phyloP scores from a whole-genome alignment of 202 grass and related monocot species.

The Dendrocalamus latiflorus region DNA sequence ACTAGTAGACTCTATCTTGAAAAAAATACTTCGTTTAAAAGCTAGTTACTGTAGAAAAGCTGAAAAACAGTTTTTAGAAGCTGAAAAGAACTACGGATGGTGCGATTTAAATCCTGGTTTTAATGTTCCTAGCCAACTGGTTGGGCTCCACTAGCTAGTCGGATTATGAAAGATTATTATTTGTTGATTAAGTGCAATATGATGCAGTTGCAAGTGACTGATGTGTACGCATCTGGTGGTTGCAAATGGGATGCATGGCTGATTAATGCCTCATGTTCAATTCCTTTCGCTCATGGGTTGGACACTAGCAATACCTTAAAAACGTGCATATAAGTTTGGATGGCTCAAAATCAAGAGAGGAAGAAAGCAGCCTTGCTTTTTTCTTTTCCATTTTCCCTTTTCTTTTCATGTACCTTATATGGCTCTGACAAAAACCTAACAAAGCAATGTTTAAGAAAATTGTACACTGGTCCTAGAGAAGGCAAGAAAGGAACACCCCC shows the following conservation, averaged over 20 bases:
- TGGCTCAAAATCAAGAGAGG: slow-evolving; percentile 6
- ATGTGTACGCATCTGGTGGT: slow-evolving; percentile 1
- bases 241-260: not conserved
- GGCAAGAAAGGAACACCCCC: slow-evolving; percentile 26
- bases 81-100: no score
- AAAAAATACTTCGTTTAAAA: no score
- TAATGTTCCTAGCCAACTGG: no score
- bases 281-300: not conserved
- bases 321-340: slow-evolving; percentile 8
- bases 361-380: slow-evolving; percentile 25
- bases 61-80: no score
- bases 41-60: no score
- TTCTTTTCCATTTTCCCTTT: not conserved
- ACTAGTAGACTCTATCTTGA: no score
- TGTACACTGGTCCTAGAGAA: slow-evolving; percentile 20
- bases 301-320: not conserved
- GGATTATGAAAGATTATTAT: no score
- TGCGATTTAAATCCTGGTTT: no score
- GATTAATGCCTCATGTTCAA: not conserved
- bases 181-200: no score
- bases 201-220: no score
- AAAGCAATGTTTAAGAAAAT: slow-evolving; percentile 40
- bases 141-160: no score
- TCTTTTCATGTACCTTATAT: not conserved
- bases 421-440: slow-evolving; percentile 36